Evolutionary conservation across 768 basidiomycete species (phyloP).

Genomic region (Cyathus striatus): DNA sequence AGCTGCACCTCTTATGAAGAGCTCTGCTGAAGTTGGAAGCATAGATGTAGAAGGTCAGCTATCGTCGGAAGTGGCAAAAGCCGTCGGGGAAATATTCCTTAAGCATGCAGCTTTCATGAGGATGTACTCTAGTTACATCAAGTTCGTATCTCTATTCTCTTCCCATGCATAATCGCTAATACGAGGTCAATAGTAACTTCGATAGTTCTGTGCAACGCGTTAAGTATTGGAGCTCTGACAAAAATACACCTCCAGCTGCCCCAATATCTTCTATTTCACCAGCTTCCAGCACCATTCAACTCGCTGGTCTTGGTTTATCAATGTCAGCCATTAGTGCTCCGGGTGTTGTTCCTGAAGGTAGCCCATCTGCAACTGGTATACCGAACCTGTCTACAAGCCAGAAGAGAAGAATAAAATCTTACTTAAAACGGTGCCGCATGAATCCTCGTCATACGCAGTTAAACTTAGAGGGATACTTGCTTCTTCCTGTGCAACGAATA

Average conservation of each 20-base stretch:
- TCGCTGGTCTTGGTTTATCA: slow-evolving; percentile 54
- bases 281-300: slow-evolving; percentile 56
- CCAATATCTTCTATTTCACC: slow-evolving; percentile 52
- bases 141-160: slow-evolving; percentile 54
- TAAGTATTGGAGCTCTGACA: slow-evolving; percentile 76
- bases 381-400: slow-evolving; percentile 72
- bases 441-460: slow-evolving; percentile 91
- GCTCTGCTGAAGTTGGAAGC: slow-evolving; percentile 36
- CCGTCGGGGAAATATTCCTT: slow-evolving; percentile 84
- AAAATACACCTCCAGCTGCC: slow-evolving; percentile 33
- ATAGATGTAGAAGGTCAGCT: slow-evolving; percentile 69
- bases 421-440: slow-evolving; percentile 84
- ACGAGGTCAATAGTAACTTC: slow-evolving; percentile 62
- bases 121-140: slow-evolving; percentile 98
- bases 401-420: slow-evolving; percentile 81
- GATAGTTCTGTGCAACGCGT: slow-evolving; percentile 88
- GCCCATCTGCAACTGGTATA: slow-evolving; percentile 33
- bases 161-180: too few relatives aligned
- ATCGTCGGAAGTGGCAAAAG: slow-evolving; percentile 69
- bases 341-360: slow-evolving; percentile 32
- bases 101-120: slow-evolving; percentile 97
- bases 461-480: slow-evolving; percentile 88
- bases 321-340: slow-evolving; percentile 50
- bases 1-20: slow-evolving; percentile 59
- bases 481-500: slow-evolving; percentile 94